These are phyloP conservation scores for Backusella tarrabulga DNA, from an alignment of 192 early-diverging fungal genomes.

Conservation along the genomic window DNA sequence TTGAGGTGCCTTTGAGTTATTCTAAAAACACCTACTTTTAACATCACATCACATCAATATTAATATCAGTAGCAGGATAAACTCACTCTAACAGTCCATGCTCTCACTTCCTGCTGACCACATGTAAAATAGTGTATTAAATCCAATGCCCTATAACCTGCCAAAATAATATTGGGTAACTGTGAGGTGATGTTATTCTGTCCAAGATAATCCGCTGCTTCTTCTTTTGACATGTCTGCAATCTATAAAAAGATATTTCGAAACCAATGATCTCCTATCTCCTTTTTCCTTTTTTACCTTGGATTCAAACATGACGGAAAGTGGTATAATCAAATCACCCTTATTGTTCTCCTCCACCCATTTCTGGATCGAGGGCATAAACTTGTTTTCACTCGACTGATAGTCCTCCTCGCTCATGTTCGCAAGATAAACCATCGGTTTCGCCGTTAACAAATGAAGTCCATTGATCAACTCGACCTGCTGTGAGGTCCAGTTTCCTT, in stretches of 20 bases:
- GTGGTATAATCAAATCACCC: constrained; percentile 68
- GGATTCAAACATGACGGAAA: constrained; percentile 64
- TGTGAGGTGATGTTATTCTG: constrained; percentile 38
- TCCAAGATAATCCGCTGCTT: constrained; percentile 44
- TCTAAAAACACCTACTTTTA: constrained; percentile 16
- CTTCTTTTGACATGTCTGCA: constrained; percentile 39
- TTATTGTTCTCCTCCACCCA: constrained; percentile 72
- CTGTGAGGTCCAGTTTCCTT: constrained; percentile 61
- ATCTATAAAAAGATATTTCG: constrained; percentile 12
- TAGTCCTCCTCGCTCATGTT: constrained; percentile 75
- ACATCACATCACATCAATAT: not conserved
- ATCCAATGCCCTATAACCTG: constrained; percentile 67
- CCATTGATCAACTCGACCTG: constrained; percentile 73
- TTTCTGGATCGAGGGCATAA: constrained; percentile 58
- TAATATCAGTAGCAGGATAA: no score
- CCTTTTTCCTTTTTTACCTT: constrained; percentile 22
- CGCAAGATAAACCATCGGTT: constrained; percentile 72
- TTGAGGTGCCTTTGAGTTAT: constrained; percentile 72
- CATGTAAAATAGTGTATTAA: constrained; percentile 78
- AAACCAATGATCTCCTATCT: not conserved
- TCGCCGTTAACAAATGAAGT: constrained; percentile 73
- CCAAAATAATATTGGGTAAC: constrained; percentile 64
- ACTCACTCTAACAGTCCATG: constrained; percentile 67
- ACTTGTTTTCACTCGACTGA: constrained; percentile 60
- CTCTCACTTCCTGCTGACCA: constrained; percentile 74